These are phyloP conservation scores for Vitis hybrid DNA, from an alignment of 177 flowering plant genomes.

Conservation along the genomic window DNA sequence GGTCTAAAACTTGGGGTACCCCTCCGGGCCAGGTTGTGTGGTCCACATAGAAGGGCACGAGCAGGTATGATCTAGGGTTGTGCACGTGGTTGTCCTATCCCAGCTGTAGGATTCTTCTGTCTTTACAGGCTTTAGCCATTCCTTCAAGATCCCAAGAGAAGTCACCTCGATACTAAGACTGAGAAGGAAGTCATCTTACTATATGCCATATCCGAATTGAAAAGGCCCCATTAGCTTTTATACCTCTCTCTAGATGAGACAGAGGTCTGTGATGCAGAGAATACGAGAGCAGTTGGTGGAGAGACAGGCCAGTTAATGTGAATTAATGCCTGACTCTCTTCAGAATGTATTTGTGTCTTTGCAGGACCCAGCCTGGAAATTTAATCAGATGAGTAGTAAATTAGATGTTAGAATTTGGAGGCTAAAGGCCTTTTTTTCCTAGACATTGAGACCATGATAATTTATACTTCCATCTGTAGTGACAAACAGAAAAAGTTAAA, in stretches of 20 bases:
- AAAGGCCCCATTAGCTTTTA: neutral
- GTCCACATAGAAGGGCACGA: neutral
- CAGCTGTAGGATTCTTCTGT: neutral
- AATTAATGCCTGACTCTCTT: neutral
- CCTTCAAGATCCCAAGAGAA: conserved; percentile 1
- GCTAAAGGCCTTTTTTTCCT: too few relatives aligned
- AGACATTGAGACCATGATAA: too few relatives aligned
- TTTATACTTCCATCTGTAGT: too few relatives aligned
- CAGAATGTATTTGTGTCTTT: neutral
- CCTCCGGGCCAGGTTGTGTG: conserved; percentile 16
- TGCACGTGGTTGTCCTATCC: conserved; percentile 18
- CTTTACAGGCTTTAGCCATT: neutral
- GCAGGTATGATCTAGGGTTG: neutral
- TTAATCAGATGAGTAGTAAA: too few relatives aligned
- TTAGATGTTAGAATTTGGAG: too few relatives aligned
- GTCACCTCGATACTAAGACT: conserved; percentile 15
- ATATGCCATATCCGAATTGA: neutral
- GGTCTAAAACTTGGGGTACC: neutral
- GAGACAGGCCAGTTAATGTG: conserved; percentile 9
- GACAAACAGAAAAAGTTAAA: too few relatives aligned
- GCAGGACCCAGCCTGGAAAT: too few relatives aligned
- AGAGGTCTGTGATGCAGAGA: conserved; percentile 3
- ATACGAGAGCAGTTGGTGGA: conserved; percentile 2
- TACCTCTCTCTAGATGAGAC: neutral
- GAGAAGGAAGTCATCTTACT: conserved; percentile 5